Percentiles rank a stretch among this genome's conserved stretches.
phyloP scores from a whole-genome alignment of 2,329 filamentous ascomycete genomes.

The Sporothrix brasiliensis region DNA sequence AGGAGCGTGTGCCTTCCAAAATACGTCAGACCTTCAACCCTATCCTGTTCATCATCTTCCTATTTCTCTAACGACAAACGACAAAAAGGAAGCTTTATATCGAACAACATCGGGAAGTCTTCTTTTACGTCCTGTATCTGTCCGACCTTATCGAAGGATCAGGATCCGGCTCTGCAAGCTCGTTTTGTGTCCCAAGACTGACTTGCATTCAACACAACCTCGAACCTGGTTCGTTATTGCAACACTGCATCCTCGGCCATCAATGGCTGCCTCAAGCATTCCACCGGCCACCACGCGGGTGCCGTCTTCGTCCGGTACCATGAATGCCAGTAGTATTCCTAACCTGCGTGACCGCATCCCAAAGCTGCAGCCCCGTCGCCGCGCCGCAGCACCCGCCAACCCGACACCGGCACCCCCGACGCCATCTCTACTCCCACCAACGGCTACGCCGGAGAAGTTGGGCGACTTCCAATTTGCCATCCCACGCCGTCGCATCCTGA shows the following conservation, averaged over 20 bases:
- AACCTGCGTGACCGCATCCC: slow-evolving; percentile 63
- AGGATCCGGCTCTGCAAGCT: neutral
- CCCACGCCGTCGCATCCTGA: slow-evolving; percentile 80
- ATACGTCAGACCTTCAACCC: slow-evolving; percentile 14
- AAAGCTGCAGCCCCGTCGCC: slow-evolving; percentile 67
- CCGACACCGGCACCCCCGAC: slow-evolving; percentile 71
- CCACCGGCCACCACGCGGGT: slow-evolving; percentile 14
- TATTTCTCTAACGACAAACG: slow-evolving; percentile 21
- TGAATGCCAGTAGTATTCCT: slow-evolving; percentile 43
- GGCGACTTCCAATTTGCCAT: slow-evolving; percentile 58
- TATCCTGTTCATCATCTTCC: slow-evolving; percentile 5
- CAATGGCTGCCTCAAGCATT: slow-evolving; percentile 11
- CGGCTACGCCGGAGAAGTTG: slow-evolving; percentile 52
- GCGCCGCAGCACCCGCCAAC: slow-evolving; percentile 56
- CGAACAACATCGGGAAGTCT: neutral
- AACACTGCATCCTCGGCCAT: neutral
- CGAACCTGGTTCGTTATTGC: no score
- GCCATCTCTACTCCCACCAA: slow-evolving; percentile 70
- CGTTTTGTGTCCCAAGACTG: neutral
- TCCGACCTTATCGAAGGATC: neutral
- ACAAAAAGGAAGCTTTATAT: neutral
- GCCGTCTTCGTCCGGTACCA: neutral
- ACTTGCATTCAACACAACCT: neutral
- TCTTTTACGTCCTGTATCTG: neutral
- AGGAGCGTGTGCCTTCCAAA: neutral